Evolutionary conservation across 2,329 filamentous ascomycete genomes (phyloP), one percentile per base, ranked within the genome.

Genomic region (Scedosporium minutisporum): DNA sequence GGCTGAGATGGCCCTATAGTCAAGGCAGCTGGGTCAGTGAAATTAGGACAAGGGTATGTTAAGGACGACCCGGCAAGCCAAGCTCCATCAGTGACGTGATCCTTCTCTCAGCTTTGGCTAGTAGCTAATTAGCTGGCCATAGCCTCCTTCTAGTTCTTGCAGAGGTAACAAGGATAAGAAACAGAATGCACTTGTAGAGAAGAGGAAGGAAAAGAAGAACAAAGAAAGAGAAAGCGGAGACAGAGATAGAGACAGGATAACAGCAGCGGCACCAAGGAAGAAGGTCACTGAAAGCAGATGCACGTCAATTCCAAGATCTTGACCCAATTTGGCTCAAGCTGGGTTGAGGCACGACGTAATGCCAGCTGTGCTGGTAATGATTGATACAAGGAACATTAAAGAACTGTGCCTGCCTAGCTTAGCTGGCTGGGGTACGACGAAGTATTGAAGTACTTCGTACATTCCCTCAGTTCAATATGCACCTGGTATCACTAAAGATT

Each of bases 191-290:
- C 18, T 14, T 14, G 51, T 6, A 23, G 23, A 27, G 21, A n/a
- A 6, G 51, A 55, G 51, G 18, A 23, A 48, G 60, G 18, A 59
- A 18, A 41, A 60, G 60, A 63, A 66, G 62, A 64, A 64, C 63
- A 60, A 63, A 63, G 60, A 65, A 65, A 63, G 63, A 64, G 63
- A 60, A 62, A 64, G 64, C 64, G 64, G 51, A 60, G 64, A 64
- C 63, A 65, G 61, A 67, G 64, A 63, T 60, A 64, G 29, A 66
- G 63, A 65, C 63, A 18, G 18, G 63, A 61, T 57, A 62, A 57
- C 38, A 57, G 64, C 62, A 64, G 64, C 65, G 60, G 62, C 63
- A 58, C 60, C 65, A 64, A 65, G 63, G 64, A 63, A 65, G 53
- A 23, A 63, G 63, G 69, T 65, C 68, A 68, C 18, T 18, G 55